phyloP scores from a whole-genome alignment of 106 monocot genomes.

The Amphibolis antarctica region DNA sequence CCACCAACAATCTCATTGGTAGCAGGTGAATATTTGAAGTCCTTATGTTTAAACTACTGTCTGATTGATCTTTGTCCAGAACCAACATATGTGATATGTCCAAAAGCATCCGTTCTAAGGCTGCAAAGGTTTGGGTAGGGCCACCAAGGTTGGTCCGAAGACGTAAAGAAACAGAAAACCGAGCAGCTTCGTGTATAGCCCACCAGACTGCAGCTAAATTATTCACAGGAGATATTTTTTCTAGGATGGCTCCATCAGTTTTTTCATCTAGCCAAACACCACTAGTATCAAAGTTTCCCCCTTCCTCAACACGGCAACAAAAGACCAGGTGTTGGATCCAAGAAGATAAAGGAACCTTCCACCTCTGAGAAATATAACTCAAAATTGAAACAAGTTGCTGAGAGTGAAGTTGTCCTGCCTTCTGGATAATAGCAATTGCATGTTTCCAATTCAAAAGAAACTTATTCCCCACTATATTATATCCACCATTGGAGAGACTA shows the following conservation, averaged over 20 bases:
- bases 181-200: conserved; percentile 83
- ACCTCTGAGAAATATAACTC: conserved; percentile 82
- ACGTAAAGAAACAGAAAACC: conserved; percentile 61
- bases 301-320: conserved; percentile 42
- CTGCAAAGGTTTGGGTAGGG: conserved; percentile 92
- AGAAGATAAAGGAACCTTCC: conserved; percentile 78
- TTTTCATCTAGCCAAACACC: conserved; percentile 20
- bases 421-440: conserved; percentile 41
- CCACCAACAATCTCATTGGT: conserved; percentile 80
- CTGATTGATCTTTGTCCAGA: conserved; percentile 47
- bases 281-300: conserved; percentile 13
- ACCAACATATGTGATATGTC: conserved; percentile 60
- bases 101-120: conserved; percentile 93
- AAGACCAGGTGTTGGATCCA: conserved; percentile 74
- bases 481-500: conserved; percentile 12
- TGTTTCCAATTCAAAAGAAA: conserved; percentile 55
- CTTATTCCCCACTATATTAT: conserved; percentile 8
- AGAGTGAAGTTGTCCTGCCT: conserved; percentile 47
- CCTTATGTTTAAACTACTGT: conserved; percentile 37
- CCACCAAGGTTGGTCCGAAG: conserved; percentile 95
- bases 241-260: conserved; percentile 27
- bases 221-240: conserved; percentile 57
- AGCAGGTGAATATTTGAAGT: conserved; percentile 55
- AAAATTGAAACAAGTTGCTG: conserved; percentile 82
- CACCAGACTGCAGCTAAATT: conserved; percentile 90